A percentile compares a stretch with the other conserved stretches of the same genome.
Evolutionary conservation across 805 yeast species (phyloP).

Genomic region (Kuraishia floccosa): DNA sequence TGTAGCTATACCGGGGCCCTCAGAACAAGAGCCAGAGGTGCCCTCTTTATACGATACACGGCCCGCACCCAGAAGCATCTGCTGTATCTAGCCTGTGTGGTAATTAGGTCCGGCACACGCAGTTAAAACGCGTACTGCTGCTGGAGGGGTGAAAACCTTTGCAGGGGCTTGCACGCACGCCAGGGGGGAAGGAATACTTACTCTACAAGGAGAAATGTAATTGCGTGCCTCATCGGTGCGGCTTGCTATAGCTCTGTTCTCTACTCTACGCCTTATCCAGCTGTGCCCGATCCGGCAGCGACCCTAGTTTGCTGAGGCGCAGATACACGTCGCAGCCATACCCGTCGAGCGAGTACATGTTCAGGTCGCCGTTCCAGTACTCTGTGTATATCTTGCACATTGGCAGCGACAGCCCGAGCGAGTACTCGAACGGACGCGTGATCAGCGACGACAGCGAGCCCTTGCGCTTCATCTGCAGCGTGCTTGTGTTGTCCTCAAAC

Average conservation of each 20-base stretch:
- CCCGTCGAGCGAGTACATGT: conserved; percentile 77
- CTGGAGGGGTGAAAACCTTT: too few species aligned
- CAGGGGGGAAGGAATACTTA: too few species aligned
- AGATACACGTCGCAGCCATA: conserved; percentile 86
- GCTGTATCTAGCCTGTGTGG: too few species aligned
- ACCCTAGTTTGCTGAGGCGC: conserved; percentile 69
- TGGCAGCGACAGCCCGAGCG: conserved; percentile 83
- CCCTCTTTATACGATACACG: too few species aligned
- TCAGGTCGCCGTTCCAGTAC: conserved; percentile 90
- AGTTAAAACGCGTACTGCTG: too few species aligned
- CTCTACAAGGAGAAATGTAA: too few species aligned
- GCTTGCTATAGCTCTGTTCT: neutral
- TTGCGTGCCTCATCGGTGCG: too few species aligned
- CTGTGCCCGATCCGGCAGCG: conserved; percentile 48
- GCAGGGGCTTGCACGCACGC: too few species aligned
- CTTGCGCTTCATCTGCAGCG: conserved; percentile 3
- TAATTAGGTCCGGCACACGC: too few species aligned
- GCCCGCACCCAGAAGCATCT: too few species aligned
- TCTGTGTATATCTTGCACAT: conserved; percentile 90
- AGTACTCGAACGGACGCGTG: conserved; percentile 61
- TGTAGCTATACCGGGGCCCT: too few species aligned
- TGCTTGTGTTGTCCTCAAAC: conserved; percentile 17
- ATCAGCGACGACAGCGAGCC: conserved; percentile 41
- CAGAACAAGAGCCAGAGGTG: too few species aligned
- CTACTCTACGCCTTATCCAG: conserved; percentile 47